Evolutionary conservation across 768 basidiomycete genomes (phyloP).

Genomic region (Naganishia kalamii): DNA sequence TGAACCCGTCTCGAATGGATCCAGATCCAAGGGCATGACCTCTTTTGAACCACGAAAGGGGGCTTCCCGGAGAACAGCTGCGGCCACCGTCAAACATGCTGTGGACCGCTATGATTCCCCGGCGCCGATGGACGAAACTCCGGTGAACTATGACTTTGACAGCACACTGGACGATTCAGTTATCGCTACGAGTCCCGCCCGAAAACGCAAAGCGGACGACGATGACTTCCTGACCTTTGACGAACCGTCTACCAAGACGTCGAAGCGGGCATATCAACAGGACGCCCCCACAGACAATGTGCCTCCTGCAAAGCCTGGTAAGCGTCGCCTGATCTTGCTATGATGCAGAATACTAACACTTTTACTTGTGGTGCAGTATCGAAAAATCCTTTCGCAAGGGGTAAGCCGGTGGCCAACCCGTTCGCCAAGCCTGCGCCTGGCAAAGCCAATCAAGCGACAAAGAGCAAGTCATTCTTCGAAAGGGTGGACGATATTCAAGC

Average conservation of each 20-base stretch:
- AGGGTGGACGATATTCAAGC: slow-evolving; percentile 41
- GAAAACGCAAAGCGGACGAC: slow-evolving; percentile 7
- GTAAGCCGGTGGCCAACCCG: slow-evolving; percentile 36
- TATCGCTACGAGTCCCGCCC: not conserved
- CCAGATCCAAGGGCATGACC: not conserved
- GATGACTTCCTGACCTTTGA: not conserved
- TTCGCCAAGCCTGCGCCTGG: slow-evolving; percentile 37
- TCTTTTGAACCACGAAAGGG: slow-evolving; percentile 19
- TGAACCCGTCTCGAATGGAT: not conserved
- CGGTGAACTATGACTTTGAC: not conserved
- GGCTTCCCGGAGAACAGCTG: slow-evolving; percentile 15
- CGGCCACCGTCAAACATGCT: slow-evolving; percentile 1
- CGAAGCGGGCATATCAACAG: not conserved
- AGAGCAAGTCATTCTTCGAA: slow-evolving; percentile 45
- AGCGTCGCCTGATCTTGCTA: not conserved
- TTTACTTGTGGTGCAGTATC: slow-evolving; percentile 15
- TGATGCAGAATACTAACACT: not conserved
- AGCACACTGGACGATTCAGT: slow-evolving; percentile 2
- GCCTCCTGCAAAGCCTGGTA: not conserved
- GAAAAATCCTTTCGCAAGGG: slow-evolving; percentile 44
- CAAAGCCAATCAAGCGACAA: slow-evolving; percentile 32
- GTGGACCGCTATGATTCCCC: not conserved
- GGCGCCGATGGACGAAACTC: not conserved
- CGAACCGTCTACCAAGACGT: not conserved
- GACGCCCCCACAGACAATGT: not conserved